Base-by-base conservation (phyloP, 78 protist species). In the Emiliania huxleyi region DNA sequence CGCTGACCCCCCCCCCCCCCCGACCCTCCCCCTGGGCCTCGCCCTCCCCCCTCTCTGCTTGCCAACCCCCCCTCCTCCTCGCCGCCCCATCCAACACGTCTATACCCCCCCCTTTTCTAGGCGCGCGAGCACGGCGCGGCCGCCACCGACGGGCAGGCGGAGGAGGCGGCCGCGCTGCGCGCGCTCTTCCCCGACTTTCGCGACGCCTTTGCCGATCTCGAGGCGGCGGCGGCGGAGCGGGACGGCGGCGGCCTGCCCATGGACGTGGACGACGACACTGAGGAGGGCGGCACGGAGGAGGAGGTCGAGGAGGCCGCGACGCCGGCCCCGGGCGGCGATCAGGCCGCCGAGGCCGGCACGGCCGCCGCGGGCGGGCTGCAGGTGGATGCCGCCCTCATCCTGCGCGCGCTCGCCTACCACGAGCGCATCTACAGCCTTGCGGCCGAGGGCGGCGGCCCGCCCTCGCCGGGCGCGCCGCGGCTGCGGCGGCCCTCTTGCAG, bases 181-280 rank as follows among this genome's bases (percentile, higher is more conserved):
- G 71, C n/a, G 56, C 55, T 93, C 77, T 95, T 83, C 69, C 96
- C 96, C 18, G 29, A 69, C 48, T 95, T 69, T 69, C 26, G 5
- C 1, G 93, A 90, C 19, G 90, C 21, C 1, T 94, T 75, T 62
- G 38, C 49, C 22, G 95, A 87, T 46, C 2, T 93, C 79, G 46
- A 35, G 33, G 75, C 5, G 29, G 71, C 5, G 62, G 48, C 42
- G 15, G 49, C 2, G 69, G 81, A 0, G 12, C 87, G n/a, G n/a
- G n/a, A n/a, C n/a, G n/a, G n/a, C n/a, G n/a, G n/a, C n/a, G n/a
- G n/a, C n/a, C n/a, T n/a, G n/a, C n/a, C 23, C 22, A 12, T 33
- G 15, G 40, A 75, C 15, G 11, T 6, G 15, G 84, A 75, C 8
- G 62, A 52, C 8, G 62, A 52, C 15, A 52, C 62, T 8, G 15